phyloP scores from a whole-genome alignment of 257 asterid species.

The Salvia hispanica region DNA sequence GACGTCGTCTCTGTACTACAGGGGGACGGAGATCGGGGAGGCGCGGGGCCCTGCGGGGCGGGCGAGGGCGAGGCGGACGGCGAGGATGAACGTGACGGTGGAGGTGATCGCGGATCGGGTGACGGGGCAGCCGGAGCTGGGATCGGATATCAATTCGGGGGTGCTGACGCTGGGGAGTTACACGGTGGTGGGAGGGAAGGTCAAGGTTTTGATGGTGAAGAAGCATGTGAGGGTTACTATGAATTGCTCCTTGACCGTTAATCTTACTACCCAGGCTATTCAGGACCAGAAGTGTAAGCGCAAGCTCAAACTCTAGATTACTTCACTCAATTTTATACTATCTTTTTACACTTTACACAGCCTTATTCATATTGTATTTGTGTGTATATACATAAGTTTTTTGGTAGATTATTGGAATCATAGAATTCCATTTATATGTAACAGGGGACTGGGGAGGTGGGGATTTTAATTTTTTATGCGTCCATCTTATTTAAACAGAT shows the following conservation, averaged over 20 bases:
- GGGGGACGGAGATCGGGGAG: constrained; percentile 63
- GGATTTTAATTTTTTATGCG: too few relatives aligned
- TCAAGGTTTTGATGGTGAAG: constrained; percentile 48
- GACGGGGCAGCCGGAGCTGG: constrained; percentile 46
- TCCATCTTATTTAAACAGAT: too few relatives aligned
- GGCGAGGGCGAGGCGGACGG: constrained; percentile 68
- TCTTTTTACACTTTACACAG: too few relatives aligned
- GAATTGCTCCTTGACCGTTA: constrained; percentile 65
- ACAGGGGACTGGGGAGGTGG: too few relatives aligned
- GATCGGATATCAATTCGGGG: constrained; percentile 50
- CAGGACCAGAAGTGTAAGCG: constrained; percentile 61
- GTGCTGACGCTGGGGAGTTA: constrained; percentile 51
- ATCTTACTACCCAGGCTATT: constrained; percentile 51
- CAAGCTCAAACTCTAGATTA: constrained; percentile 52
- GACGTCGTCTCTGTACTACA: constrained; percentile 58
- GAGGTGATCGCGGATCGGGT: constrained; percentile 61
- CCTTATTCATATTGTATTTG: too few relatives aligned
- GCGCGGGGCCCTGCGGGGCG: constrained; percentile 78
- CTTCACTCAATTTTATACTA: too few relatives aligned
- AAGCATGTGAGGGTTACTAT: constrained; percentile 66
- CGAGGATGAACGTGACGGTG: constrained; percentile 71
- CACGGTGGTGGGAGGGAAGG: constrained; percentile 69
- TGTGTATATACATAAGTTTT: too few relatives aligned
- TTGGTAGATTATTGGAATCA: too few relatives aligned
- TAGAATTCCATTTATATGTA: too few relatives aligned